Base-by-base conservation (phyloP, 2,329 filamentous ascomycete genomes). In the Pseudopithomyces chartarum region DNA sequence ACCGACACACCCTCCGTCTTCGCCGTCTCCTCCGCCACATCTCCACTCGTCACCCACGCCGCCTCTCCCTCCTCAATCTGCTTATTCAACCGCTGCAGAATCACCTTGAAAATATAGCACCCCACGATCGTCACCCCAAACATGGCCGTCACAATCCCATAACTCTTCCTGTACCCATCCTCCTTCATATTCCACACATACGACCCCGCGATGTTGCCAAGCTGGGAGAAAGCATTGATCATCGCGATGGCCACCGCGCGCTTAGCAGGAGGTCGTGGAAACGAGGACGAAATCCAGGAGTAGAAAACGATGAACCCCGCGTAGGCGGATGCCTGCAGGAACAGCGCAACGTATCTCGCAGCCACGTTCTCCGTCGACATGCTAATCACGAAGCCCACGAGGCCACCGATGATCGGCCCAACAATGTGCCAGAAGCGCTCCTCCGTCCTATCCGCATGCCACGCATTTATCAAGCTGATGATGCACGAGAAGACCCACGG, bases 141-240 rank as follows among this genome's bases (percentile, higher is more conserved):
- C 86, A 88, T 88, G 66, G 84, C 79, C 13, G 83, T 81, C 5
- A 88, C 86, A 55, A 89, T 86, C 3, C 84, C 86, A 64, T 88
- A 88, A 58, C 84, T 87, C 76, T 85, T 82, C 60, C 86, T 81
- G 77, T 81, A 88, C 0, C 86, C 86, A 59, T 88, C 82, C 0
- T 81, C 84, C 22, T 79, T 75, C 48, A 88, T 78, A 51, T 80
- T 76, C 86, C 86, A 88, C 2, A 88, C 85, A 64, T 88, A 88
- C 0, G 81, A 84, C 2, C 86, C 86, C 0, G 85, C 85, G 6
- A 74, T 69, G 39, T 74, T 74, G 15, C 71, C 70, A n/a, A 73
- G 63, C 55, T 74, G 71, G 11, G 64, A 68, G 48, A 73, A 73
- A 0, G 84, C 84, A 68, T 87, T 87, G 76, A 87, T 82, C 69